phyloP scores from a whole-genome alignment of 768 basidiomycete species.

The Tubosaeta sp. region DNA sequence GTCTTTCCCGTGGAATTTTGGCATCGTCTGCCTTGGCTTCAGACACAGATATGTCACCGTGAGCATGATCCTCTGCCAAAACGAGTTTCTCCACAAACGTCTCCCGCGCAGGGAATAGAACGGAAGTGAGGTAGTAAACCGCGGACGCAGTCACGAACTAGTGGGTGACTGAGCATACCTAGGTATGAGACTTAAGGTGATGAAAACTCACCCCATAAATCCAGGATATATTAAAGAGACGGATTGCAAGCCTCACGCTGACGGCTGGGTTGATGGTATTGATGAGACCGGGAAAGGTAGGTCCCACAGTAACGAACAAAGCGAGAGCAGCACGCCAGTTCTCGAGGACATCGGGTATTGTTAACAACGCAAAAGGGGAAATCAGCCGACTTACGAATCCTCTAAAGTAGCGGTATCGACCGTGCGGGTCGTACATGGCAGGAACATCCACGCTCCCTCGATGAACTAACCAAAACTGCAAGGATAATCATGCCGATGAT shows the following conservation, averaged over 20 bases:
- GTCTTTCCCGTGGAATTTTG: conserved; percentile 1
- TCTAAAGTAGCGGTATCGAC: conserved; percentile 71
- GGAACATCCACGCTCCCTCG: conserved; percentile 71
- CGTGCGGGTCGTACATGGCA: conserved; percentile 76
- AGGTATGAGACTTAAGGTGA: neutral
- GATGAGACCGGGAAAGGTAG: conserved; percentile 74
- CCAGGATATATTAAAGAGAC: conserved; percentile 71
- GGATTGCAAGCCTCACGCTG: conserved; percentile 51
- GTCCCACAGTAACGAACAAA: conserved; percentile 62
- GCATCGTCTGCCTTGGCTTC: neutral
- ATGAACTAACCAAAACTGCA: conserved; percentile 76
- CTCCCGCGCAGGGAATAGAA: conserved; percentile 22
- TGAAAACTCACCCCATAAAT: conserved; percentile 58
- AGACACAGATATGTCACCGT: neutral
- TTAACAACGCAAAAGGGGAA: neutral
- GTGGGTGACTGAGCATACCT: neutral
- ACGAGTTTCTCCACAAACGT: conserved; percentile 26
- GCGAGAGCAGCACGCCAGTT: conserved; percentile 81
- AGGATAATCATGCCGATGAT: conserved; percentile 1
- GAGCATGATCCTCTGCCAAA: conserved; percentile 13
- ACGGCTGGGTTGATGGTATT: conserved; percentile 66
- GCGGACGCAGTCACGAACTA: conserved; percentile 24
- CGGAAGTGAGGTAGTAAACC: conserved; percentile 26
- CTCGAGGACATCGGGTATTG: conserved; percentile 32
- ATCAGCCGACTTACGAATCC: conserved; percentile 56